Evolutionary conservation across 495 filamentous ascomycete genomes (phyloP).

Genomic region (Xylaria curta): DNA sequence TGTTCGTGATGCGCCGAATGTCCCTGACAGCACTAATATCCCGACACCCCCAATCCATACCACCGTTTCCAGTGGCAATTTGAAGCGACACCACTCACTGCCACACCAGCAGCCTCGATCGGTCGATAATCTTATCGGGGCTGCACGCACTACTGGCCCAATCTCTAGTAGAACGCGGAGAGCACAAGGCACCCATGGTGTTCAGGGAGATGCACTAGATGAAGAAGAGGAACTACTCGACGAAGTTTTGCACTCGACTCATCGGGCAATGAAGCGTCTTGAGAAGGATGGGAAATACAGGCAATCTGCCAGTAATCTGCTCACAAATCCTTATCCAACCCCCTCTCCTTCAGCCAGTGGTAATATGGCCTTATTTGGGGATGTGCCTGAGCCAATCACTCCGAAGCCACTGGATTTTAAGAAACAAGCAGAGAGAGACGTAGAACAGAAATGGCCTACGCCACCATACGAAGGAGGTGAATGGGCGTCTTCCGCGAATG

Average conservation of each 20-base stretch:
- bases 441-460: conserved; percentile 86
- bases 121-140: conserved; percentile 65
- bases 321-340: conserved; percentile 88
- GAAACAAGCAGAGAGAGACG: conserved; percentile 50
- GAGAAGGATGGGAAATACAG: conserved; percentile 58
- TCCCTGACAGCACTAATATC: conserved; percentile 62
- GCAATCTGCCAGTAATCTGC: conserved; percentile 62
- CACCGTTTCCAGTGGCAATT: conserved; percentile 56
- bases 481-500: conserved; percentile 81
- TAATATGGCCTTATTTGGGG: conserved; percentile 72
- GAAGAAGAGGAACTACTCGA: conserved; percentile 96
- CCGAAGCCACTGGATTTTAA: conserved; percentile 63
- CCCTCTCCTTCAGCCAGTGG: conserved; percentile 88
- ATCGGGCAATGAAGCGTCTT: conserved; percentile 56
- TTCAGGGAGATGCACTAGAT: conserved; percentile 91
- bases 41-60: conserved; percentile 61
- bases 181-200: conserved; percentile 75
- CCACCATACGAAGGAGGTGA: conserved; percentile 89
- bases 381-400: conserved; percentile 65
- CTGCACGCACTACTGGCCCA: conserved; percentile 62
- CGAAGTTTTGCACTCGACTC: conserved; percentile 67
- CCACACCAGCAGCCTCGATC: conserved; percentile 71
- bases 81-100: conserved; percentile 77
- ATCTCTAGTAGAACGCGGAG: conserved; percentile 85
- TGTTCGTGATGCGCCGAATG: conserved; percentile 71